Evolutionary conservation across 106 monocot genomes (phyloP).

Genomic region (Acorus gramineus): DNA sequence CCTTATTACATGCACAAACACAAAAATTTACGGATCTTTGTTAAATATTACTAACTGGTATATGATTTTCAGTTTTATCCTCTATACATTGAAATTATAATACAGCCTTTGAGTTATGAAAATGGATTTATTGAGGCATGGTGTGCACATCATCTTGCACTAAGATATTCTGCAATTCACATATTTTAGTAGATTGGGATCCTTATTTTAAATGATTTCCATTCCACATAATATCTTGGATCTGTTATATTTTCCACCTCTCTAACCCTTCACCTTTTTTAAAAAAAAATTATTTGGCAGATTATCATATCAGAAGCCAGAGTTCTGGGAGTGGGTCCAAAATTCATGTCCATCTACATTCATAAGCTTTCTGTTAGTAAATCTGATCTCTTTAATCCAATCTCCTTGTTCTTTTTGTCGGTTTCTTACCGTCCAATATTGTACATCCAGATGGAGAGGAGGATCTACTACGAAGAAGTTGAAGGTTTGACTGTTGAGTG

Average conservation of each 20-base stretch:
- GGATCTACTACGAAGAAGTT: constrained; percentile 56
- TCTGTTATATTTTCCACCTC: not conserved
- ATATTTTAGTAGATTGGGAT: no score
- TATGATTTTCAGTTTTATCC: no score
- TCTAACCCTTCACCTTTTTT: not conserved
- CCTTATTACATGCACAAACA: no score
- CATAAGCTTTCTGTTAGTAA: constrained; percentile 38
- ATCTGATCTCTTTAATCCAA: not conserved
- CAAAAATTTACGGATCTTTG: no score
- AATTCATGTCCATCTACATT: constrained; percentile 65
- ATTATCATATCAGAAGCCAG: constrained; percentile 46
- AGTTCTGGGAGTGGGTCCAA: constrained; percentile 54
- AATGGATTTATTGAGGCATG: no score
- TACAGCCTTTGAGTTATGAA: no score
- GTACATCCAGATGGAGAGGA: constrained; percentile 29
- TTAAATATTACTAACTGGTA: no score
- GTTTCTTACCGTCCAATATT: constrained; percentile 3
- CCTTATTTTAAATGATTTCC: no score
- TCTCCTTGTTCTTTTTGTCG: not conserved
- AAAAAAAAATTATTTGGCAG: constrained; percentile 14
- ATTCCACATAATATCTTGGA: not conserved
- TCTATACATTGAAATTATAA: no score
- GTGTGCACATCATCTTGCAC: no score
- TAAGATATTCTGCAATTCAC: no score
- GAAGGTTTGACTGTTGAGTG: constrained; percentile 42